phyloP scores from a whole-genome alignment of 257 asterid genomes.

The Fraxinus excelsior region DNA sequence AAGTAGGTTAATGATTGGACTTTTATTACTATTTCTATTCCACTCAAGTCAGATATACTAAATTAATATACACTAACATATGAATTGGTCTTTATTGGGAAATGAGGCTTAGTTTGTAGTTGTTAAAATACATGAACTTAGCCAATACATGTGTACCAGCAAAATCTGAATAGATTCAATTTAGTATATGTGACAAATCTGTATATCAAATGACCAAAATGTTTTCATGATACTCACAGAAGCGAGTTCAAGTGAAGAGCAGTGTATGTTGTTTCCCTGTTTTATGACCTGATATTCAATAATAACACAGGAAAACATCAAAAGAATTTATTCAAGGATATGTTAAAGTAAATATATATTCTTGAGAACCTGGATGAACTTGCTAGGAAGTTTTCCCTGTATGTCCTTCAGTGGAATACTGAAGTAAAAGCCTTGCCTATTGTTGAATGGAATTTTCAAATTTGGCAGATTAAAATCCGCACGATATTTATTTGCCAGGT shows the following conservation, averaged over 20 bases:
- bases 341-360: slow-evolving; percentile 9
- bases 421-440: slow-evolving; percentile 92
- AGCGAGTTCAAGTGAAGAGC: slow-evolving; percentile 85
- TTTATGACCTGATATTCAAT: slow-evolving; percentile 63
- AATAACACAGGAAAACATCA: slow-evolving; percentile 25
- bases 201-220: slow-evolving; percentile 9
- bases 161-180: not conserved
- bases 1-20: not conserved
- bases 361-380: slow-evolving; percentile 85
- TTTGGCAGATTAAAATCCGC: slow-evolving; percentile 80
- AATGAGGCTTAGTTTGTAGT: not conserved
- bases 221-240: slow-evolving; percentile 65
- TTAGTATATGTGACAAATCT: slow-evolving; percentile 14
- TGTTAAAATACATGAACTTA: not conserved
- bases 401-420: slow-evolving; percentile 90
- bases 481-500: slow-evolving; percentile 85
- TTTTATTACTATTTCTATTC: not conserved
- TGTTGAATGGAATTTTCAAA: slow-evolving; percentile 89
- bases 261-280: slow-evolving; percentile 95
- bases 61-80: not conserved
- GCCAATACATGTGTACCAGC: not conserved
- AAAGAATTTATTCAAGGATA: slow-evolving; percentile 19
- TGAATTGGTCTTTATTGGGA: not conserved
- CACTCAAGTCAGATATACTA: not conserved
- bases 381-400: slow-evolving; percentile 83